A percentile compares a stretch with the other conserved stretches of the same genome.
Conservation (phyloP, 2,329 filamentous ascomycete genomes). For the Ustilaginoidea virens region DNA sequence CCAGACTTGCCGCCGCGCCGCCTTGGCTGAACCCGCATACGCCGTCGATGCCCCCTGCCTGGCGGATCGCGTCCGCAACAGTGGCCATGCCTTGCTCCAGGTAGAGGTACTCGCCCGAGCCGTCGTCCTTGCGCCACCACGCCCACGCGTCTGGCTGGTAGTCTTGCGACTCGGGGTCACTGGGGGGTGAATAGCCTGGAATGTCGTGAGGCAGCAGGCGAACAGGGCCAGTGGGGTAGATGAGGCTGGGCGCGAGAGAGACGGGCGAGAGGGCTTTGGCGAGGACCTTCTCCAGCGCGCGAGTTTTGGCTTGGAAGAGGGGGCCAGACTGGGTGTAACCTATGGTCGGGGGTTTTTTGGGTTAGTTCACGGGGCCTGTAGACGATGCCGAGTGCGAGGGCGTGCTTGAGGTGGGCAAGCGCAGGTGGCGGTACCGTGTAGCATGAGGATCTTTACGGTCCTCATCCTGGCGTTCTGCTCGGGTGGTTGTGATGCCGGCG, state of each 20-base stretch:
- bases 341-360: constrained; percentile 12
- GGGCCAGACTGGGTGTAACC: constrained; percentile 84
- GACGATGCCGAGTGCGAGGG: too few species aligned
- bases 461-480: too few species aligned
- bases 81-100: constrained; percentile 51
- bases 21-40: constrained; percentile 77
- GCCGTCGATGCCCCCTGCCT: constrained; percentile 57
- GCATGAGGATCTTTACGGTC: constrained; percentile 63
- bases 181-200: constrained; percentile 44
- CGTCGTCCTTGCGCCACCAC: constrained; percentile 66
- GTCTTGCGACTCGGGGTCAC: constrained; percentile 24
- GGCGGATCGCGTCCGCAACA: constrained; percentile 45
- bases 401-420: too few species aligned
- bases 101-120: constrained; percentile 46
- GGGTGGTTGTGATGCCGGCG: too few species aligned
- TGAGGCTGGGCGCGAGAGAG: constrained; percentile 35
- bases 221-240: constrained; percentile 56
- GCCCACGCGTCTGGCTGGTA: constrained; percentile 54
- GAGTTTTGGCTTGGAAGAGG: constrained; percentile 76
- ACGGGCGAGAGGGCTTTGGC: constrained; percentile 53
- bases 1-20: constrained; percentile 53
- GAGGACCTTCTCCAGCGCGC: constrained; percentile 69
- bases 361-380: too few species aligned
- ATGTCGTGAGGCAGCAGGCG: constrained; percentile 49
- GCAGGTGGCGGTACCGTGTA: constrained; percentile 44